Evolutionary conservation across 805 yeast genomes (phyloP).

Genomic region (Candida golubevii): DNA sequence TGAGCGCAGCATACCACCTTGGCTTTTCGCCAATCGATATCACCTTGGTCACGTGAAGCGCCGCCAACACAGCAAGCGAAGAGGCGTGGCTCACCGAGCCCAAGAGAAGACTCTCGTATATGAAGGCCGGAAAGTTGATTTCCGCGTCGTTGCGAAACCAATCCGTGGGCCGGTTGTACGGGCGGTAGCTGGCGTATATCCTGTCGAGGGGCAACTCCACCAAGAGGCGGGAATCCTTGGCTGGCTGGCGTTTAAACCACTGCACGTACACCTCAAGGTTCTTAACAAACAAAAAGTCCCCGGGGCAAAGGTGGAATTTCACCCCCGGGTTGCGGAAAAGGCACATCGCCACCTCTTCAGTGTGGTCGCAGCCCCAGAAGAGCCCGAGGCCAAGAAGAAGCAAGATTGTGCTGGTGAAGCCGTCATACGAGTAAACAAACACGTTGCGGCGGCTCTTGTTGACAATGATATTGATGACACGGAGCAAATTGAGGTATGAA

Average conservation of each 20-base stretch:
- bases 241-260: slow-evolving; percentile 18
- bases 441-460: slow-evolving; percentile 19
- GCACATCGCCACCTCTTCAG: slow-evolving; percentile 25
- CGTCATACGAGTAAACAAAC: slow-evolving; percentile 34
- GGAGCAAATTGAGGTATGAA: slow-evolving; percentile 27
- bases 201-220: slow-evolving; percentile 3
- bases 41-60: slow-evolving; percentile 22
- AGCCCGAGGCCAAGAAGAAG: slow-evolving; percentile 19
- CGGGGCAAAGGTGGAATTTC: slow-evolving; percentile 28
- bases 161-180: slow-evolving; percentile 16
- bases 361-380: slow-evolving; percentile 12
- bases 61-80: slow-evolving; percentile 25
- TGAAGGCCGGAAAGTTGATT: slow-evolving; percentile 34
- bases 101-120: slow-evolving; percentile 25
- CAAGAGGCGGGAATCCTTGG: slow-evolving; percentile 1
- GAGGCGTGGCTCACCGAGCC: slow-evolving; percentile 34
- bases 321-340: slow-evolving; percentile 17
- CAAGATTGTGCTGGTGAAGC: slow-evolving; percentile 34
- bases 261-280: slow-evolving; percentile 28
- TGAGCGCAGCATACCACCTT: slow-evolving; percentile 21
- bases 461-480: slow-evolving; percentile 22
- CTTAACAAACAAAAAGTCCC: slow-evolving; percentile 27
- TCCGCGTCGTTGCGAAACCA: slow-evolving; percentile 32
- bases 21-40: slow-evolving; percentile 38
- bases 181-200: background rate